Base-by-base conservation (phyloP, 1,284 basidiomycete genomes). In the Cryptococcus sp. region DNA sequence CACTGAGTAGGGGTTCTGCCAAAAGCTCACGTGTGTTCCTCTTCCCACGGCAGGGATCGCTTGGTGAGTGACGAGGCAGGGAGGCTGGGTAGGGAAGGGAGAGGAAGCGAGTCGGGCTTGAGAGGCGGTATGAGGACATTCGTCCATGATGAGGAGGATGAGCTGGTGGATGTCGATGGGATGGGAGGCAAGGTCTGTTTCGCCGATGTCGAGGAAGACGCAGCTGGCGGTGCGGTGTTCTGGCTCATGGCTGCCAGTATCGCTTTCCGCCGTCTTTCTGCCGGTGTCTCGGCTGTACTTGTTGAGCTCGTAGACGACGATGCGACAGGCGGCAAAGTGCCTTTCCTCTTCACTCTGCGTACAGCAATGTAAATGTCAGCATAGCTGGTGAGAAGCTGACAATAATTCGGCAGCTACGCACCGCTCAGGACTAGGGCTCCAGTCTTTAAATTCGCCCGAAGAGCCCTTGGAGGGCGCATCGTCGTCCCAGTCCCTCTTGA, bases 401-500 rank as follows among this genome's bases (percentile, higher is more conserved):
- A 1, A 47, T 10, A 38, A 31, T 41, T 52, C n/a, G 19, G n/a
- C 17, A n/a, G 19, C 19, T 17, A 56, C 54, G 47, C 46, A 66
- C 66, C 53, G 39, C 47, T 66, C 60, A 20, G 62, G 67, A 58
- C 63, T 67, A 15, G 62, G 54, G 42, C 57, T 60, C 64, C 64
- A 66, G 38, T 56, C 56, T 3, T 23, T 25, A 3, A 53, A 16
- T 23, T 53, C 48, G 7, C 49, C 50, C 3, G 62, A 64, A 16
- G 51, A 47, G 22, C 46, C 50, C 25, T 47, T 53, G 35, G 27
- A 44, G 7, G 51, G 51, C 15, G 64, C 66, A 25, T 74, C 69
- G 38, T 77, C 73, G 10, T 62, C 71, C 73, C 74, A 77, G 19
- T 70, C 61, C 19, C 76, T 58, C 53, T 73, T 70, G 58, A 78